Conservation (phyloP, 768 basidiomycete species). For the Hericium erinaceus region DNA sequence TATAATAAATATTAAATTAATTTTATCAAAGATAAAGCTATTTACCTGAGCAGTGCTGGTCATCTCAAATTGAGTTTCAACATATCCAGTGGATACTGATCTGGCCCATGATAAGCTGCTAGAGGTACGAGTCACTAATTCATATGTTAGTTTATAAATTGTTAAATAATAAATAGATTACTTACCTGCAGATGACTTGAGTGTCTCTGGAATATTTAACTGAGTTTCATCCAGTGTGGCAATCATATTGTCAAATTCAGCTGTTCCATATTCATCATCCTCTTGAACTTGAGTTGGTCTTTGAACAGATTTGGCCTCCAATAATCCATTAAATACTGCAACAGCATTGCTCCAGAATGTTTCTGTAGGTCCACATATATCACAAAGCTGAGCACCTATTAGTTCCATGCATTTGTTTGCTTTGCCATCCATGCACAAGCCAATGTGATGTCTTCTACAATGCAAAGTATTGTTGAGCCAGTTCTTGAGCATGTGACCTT, state of each 20-base stretch:
- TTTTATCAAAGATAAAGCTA: too few species aligned
- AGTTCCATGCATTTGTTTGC: not conserved
- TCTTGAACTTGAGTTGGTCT: not conserved
- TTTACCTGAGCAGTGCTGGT: too few species aligned
- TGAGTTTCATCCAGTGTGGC: not conserved
- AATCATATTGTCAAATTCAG: not conserved
- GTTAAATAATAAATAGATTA: too few species aligned
- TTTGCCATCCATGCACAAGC: not conserved
- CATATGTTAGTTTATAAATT: not conserved
- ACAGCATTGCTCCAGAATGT: not conserved
- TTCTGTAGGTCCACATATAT: not conserved
- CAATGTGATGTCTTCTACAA: not conserved
- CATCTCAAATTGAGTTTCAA: too few species aligned
- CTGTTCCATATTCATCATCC: not conserved
- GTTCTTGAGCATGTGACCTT: not conserved
- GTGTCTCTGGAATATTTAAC: not conserved
- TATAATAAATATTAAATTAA: not conserved
- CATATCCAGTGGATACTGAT: too few species aligned
- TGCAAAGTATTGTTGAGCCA: not conserved
- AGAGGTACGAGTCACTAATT: too few species aligned
- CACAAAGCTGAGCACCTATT: not conserved
- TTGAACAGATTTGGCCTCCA: not conserved
- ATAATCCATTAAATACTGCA: not conserved
- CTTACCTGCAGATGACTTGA: not conserved
- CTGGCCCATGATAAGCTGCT: too few species aligned